Evolutionary conservation across 495 filamentous ascomycete genomes (phyloP), one percentile per base, ranked within the genome.

Genomic region (Xylaria longipes): DNA sequence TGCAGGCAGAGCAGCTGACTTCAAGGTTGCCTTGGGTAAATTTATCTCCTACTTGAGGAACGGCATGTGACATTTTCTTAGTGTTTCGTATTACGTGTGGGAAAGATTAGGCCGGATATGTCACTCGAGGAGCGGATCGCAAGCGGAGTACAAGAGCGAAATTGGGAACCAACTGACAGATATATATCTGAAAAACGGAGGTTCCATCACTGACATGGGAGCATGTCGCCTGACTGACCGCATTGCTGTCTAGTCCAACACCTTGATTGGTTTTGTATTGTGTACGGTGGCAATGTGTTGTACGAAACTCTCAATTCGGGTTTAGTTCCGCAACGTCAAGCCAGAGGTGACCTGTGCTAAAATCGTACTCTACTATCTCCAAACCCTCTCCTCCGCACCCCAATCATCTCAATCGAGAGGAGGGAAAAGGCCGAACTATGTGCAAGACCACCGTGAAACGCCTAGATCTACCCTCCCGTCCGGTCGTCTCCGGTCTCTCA

Each of bases 381-480:
- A 60, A 60, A 14, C 33, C 33, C 17, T 35, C 31, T 22, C 52
- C 27, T 56, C 14, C 15, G 22, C 17, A 8, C 35, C 58, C 35
- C n/a, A 39, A 41, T 33, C n/a, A 27, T 62, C 20, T 25, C 3
- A 25, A 46, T 20, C 41, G 48, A 48, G 43, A 33, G 3, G 41
- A 35, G 29, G 20, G 9, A 37, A 41, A n/a, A 61, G 31, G 31
- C 33, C 22, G 22, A n/a, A 63, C 31, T 22, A 60, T 14, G n/a
- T 50, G 25, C 29, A 70, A 12, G 43, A 20, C 43, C 33, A 56
- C 33, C 52, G 58, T 27, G 41, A 70, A 64, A 70, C 27, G 35
- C 58, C 58, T 43, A 12, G 22, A 43, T 70, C 46, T 43, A 56
- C 35, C 37, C 46, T 70, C 33, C 62, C 22, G 33, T 46, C 31